Conservation (phyloP, 176 grass and related monocot species). For the Triticum urartu region DNA sequence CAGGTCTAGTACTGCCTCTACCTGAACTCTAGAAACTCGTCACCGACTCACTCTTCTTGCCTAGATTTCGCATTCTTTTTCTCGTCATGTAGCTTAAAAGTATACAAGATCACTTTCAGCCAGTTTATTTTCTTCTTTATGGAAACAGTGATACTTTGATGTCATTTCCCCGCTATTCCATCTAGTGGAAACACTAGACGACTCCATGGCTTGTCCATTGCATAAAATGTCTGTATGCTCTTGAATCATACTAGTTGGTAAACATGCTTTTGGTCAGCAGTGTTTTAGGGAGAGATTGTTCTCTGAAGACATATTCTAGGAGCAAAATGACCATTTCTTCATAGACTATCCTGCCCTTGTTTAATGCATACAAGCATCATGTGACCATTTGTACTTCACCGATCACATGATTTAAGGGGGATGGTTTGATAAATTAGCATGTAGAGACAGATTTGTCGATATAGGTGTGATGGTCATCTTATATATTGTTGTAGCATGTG, state of each 20-base stretch:
- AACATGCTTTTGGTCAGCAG: neutral
- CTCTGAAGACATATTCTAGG: neutral
- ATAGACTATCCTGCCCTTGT: neutral
- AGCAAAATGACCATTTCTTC: neutral
- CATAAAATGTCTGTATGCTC: neutral
- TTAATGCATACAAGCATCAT: neutral
- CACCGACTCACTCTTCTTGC: neutral
- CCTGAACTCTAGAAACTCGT: constrained; percentile 10
- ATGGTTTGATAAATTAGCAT: constrained; percentile 1
- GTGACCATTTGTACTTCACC: neutral
- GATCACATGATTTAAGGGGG: constrained; percentile 3
- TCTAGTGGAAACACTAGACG: neutral
- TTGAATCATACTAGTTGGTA: constrained; percentile 3
- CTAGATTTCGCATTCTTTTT: constrained; percentile 15
- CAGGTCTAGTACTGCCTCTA: constrained; percentile 37
- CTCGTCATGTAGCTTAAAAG: neutral
- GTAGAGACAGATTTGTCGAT: neutral
- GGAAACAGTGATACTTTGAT: neutral
- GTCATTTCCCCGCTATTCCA: constrained; percentile 8
- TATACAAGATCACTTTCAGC: constrained; percentile 5
- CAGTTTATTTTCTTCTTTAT: constrained; percentile 21
- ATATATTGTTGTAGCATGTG: neutral
- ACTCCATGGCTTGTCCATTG: neutral
- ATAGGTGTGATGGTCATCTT: neutral
- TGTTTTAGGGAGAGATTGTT: constrained; percentile 9